These are phyloP conservation scores for Tetradesmus lagerheimii DNA, from an alignment of 139 green algal genomes.

Conservation along the genomic window DNA sequence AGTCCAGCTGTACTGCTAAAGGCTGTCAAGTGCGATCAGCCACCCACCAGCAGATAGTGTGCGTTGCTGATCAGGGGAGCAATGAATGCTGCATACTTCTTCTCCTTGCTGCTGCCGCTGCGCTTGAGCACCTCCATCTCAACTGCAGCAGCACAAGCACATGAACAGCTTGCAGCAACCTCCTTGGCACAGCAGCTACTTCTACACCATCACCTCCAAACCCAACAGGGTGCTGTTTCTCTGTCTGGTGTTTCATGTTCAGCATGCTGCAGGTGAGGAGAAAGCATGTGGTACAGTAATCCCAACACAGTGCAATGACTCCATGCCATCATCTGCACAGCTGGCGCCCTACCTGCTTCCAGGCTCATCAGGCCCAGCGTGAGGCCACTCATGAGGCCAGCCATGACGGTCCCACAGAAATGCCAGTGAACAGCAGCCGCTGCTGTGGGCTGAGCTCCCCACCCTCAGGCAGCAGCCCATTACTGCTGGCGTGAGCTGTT, in stretches of 20 bases:
- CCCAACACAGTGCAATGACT: too few relatives aligned
- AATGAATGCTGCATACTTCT: constrained; percentile 53
- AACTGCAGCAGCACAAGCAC: constrained; percentile 14
- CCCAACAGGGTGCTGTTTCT: too few relatives aligned
- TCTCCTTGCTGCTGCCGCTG: constrained; percentile 61
- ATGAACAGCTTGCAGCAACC: neutral
- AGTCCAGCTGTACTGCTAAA: too few relatives aligned
- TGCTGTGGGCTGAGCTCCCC: neutral
- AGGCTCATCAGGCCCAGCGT: constrained; percentile 84
- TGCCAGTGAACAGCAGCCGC: neutral
- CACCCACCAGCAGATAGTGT: neutral
- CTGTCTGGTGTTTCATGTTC: too few relatives aligned
- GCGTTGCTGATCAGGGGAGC: neutral
- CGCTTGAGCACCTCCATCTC: constrained; percentile 80
- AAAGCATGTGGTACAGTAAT: too few relatives aligned
- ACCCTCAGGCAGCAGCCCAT: neutral
- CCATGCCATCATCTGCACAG: neutral
- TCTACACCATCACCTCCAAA: too few relatives aligned
- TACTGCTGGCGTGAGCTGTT: neutral
- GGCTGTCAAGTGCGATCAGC: too few relatives aligned
- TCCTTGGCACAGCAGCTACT: too few relatives aligned
- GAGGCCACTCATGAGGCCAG: constrained; percentile 80
- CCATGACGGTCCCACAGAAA: constrained; percentile 41
- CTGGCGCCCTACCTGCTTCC: constrained; percentile 19
- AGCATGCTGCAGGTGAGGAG: too few relatives aligned